Base-by-base conservation (phyloP, 2,329 filamentous ascomycete genomes). In the Calonectria pteridis region DNA sequence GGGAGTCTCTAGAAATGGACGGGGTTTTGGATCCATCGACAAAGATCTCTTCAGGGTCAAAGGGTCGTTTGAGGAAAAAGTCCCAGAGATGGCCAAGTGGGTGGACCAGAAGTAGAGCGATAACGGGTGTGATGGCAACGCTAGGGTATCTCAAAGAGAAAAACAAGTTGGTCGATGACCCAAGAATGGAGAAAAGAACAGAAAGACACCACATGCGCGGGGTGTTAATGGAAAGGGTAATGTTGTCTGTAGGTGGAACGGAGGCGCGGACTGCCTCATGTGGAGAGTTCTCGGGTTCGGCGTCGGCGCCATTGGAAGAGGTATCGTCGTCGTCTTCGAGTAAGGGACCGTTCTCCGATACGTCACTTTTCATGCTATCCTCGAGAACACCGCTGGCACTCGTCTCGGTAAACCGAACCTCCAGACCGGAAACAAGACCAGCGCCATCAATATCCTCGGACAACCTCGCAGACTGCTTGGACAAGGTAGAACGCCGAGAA, bases 91-190 rank as follows among this genome's bases (percentile, higher is more conserved):
- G 90, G 73, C 95, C 95, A 69, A 97, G 90, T 2, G 95, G 95
- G 81, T 97, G 95, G 59, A 95, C 94, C 71, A 98, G 91, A 72
- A 97, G 88, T 80, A 97, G 88, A 35, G 95, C 94, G 86, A 98
- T 97, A 77, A 98, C 94, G 49, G 95, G 95, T 28, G 94, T 96
- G 81, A 97, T 96, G 74, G 94, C 94, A 83, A 97, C 94, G 83
- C 95, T 97, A 33, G 95, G 95, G 88, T 97, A 97, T 90, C 95
- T 91, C 82, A 97, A 87, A 43, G 94, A 96, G 87, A 97, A 98
- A 86, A 97, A 97, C 50, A 97, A 86, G 83, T 97, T 97, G 43
- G 94, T 95, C 2, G 94, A 94, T 59, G 94, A 96, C 74, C 95
- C 95, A 49, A 95, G 89, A 46, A 97, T 88, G 11, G 94, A 93